Evolutionary conservation across 495 filamentous ascomycete genomes (phyloP).

Genomic region (Talaromyces thailandensis): DNA sequence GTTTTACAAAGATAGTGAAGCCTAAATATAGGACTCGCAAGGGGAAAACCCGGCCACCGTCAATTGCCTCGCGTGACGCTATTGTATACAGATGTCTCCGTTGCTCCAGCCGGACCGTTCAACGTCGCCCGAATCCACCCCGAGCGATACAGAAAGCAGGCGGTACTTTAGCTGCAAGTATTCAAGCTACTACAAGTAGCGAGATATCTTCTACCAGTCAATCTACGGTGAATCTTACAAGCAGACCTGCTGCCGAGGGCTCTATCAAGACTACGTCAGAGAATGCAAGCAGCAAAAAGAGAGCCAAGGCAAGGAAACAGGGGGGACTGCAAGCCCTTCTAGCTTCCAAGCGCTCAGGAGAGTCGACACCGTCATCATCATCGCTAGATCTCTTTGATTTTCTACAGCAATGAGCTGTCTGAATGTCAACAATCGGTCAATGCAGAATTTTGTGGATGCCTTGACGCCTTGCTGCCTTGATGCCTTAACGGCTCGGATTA

Average conservation of each 20-base stretch:
- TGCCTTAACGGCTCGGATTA: constrained; percentile 2
- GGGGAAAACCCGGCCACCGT: constrained; percentile 13
- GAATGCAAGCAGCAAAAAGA: constrained; percentile 49
- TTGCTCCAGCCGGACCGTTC: constrained; percentile 27
- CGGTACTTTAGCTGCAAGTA: constrained; percentile 1
- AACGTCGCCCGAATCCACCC: constrained; percentile 7
- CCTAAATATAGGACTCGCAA: constrained; percentile 14
- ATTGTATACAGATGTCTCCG: constrained; percentile 31
- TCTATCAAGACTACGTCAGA: constrained; percentile 15
- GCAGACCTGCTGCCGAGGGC: neutral
- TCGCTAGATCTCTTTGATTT: constrained; percentile 51
- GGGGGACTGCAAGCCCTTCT: constrained; percentile 49
- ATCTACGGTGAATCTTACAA: neutral
- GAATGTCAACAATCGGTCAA: neutral
- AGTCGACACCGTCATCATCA: constrained; percentile 10
- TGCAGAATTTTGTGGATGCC: constrained; percentile 13
- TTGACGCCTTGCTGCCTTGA: neutral
- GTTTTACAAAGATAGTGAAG: constrained; percentile 27
- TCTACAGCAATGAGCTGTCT: constrained; percentile 28
- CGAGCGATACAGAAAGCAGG: constrained; percentile 1
- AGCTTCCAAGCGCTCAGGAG: constrained; percentile 34
- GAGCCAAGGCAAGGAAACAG: constrained; percentile 50
- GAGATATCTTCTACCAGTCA: neutral
- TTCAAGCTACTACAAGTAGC: neutral
- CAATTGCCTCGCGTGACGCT: constrained; percentile 15